phyloP scores from a whole-genome alignment of 2,329 filamentous ascomycete genomes.

The Byssoonygena ceratinophila region DNA sequence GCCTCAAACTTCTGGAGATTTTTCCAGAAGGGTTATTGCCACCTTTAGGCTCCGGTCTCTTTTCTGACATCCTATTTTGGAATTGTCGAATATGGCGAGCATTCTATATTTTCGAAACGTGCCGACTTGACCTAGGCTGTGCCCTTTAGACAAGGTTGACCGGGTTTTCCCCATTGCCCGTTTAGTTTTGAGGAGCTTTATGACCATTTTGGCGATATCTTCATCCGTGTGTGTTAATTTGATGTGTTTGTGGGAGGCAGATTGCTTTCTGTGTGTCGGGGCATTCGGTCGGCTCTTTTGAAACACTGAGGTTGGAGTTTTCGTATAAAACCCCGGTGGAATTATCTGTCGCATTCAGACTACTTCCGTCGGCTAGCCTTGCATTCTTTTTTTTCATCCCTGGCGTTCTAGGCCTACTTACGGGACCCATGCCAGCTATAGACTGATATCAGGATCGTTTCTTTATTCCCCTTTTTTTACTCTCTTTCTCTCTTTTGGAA shows the following conservation, averaged over 20 bases:
- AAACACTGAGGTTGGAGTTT: background rate
- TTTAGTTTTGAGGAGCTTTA: background rate
- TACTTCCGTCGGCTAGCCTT: background rate
- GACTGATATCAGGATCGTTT: slow-evolving; percentile 1
- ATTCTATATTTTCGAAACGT: background rate
- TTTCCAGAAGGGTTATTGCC: background rate
- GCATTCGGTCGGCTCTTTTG: slow-evolving; percentile 3
- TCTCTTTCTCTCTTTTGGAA: background rate
- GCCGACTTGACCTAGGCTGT: background rate
- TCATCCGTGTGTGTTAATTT: slow-evolving; percentile 1
- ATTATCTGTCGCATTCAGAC: background rate
- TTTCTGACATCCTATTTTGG: background rate
- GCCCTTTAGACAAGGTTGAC: background rate
- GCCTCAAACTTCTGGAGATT: background rate
- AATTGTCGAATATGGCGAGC: background rate
- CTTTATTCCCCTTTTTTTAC: too few relatives aligned
- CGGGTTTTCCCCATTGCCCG: background rate
- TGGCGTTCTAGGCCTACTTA: background rate
- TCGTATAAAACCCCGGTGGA: background rate
- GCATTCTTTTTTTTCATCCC: background rate
- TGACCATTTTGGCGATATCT: background rate
- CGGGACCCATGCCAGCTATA: background rate
- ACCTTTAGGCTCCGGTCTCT: background rate
- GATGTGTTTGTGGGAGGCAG: background rate
- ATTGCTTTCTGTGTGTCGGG: background rate